Conservation (phyloP, 2,329 filamentous ascomycete genomes). For the Hymenoscyphus linearis region DNA sequence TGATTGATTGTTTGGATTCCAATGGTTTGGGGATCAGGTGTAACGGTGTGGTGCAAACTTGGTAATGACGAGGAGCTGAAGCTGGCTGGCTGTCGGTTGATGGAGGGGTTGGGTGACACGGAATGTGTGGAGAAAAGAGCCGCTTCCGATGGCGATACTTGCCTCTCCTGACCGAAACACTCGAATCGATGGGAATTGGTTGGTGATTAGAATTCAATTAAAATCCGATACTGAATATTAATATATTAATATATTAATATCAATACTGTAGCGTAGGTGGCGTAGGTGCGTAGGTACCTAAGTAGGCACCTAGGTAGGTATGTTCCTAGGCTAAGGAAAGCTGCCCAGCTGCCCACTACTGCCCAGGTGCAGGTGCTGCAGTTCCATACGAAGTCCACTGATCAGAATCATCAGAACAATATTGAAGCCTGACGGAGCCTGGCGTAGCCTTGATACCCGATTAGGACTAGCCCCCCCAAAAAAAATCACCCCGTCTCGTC, state of each 20-base stretch:
- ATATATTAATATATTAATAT: too few species aligned
- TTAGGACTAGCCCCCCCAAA: neutral
- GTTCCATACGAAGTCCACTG: too few species aligned
- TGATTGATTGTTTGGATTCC: neutral
- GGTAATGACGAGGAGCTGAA: neutral
- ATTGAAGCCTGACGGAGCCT: neutral
- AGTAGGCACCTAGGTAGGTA: too few species aligned
- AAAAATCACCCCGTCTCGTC: neutral
- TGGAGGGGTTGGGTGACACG: neutral
- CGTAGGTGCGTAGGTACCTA: neutral
- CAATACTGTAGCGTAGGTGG: neutral
- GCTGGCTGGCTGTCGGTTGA: neutral
- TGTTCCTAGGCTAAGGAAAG: too few species aligned
- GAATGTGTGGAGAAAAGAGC: neutral
- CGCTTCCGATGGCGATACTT: neutral
- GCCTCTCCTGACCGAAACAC: neutral
- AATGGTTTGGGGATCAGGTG: neutral
- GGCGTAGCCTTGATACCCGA: neutral
- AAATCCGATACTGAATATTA: neutral
- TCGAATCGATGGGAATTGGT: neutral
- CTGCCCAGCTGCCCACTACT: too few species aligned
- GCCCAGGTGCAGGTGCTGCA: too few species aligned
- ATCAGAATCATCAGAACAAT: too few species aligned
- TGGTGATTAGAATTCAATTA: neutral
- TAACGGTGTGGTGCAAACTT: neutral